These are phyloP conservation scores for Aureobasidium sp. DNA, from an alignment of 2,329 filamentous ascomycete species.

Conservation along the genomic window DNA sequence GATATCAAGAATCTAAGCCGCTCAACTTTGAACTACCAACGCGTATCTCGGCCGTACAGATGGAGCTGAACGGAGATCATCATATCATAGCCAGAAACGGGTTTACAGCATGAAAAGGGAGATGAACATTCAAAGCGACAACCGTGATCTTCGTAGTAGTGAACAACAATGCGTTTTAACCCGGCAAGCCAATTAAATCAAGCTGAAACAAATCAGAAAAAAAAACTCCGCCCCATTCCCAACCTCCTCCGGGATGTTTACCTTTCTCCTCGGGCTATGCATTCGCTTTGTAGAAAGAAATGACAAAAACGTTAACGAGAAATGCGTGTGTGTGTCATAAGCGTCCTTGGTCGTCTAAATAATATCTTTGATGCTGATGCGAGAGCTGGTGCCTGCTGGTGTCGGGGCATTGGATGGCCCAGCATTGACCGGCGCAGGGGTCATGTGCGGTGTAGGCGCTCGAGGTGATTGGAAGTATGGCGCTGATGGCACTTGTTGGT, in stretches of 20 bases:
- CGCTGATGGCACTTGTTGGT: slow-evolving; percentile 14
- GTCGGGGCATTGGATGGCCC: neutral
- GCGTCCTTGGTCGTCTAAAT: slow-evolving; percentile 17
- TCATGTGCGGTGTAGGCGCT: slow-evolving; percentile 12
- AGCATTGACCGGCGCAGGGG: neutral
- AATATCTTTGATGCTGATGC: slow-evolving; percentile 31
- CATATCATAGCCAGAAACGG: neutral
- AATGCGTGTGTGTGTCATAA: slow-evolving; percentile 8
- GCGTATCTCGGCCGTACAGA: neutral
- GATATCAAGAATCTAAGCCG: neutral
- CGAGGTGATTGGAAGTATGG: slow-evolving; percentile 11
- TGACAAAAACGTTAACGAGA: neutral
- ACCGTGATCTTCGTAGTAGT: slow-evolving; percentile 5
- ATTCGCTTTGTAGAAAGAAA: neutral
- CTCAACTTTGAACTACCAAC: too few species aligned
- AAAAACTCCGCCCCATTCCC: neutral
- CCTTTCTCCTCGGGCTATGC: slow-evolving; percentile 10
- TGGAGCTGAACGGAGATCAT: neutral
- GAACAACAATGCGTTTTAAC: neutral
- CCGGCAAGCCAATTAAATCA: neutral
- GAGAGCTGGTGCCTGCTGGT: slow-evolving; percentile 9
- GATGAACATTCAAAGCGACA: neutral
- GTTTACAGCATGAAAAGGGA: neutral
- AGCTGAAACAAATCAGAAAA: neutral
- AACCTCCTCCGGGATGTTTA: neutral